A percentile compares a stretch with the other conserved stretches of the same genome.
Conservation (phyloP, 2,329 filamentous ascomycete genomes). For the Elsinoe fawcettii region DNA sequence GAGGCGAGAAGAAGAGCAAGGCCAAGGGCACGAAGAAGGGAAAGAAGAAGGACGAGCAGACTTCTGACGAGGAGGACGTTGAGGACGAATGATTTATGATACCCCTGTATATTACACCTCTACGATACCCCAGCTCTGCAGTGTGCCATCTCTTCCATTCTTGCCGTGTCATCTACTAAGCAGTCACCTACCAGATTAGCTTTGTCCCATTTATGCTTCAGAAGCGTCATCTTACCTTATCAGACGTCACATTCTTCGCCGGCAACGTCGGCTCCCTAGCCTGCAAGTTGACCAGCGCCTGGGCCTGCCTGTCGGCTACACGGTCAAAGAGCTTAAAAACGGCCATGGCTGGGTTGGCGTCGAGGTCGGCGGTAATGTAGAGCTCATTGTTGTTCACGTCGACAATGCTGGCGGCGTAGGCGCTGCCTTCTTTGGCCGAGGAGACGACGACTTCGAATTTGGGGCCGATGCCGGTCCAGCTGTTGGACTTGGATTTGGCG, state of each 20-base stretch:
- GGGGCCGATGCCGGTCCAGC: conserved; percentile 2
- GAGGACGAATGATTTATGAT: conserved; percentile 2
- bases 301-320: neutral
- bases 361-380: neutral
- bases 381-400: conserved; percentile 12
- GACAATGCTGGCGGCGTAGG: conserved; percentile 7
- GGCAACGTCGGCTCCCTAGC: neutral
- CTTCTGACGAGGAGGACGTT: conserved; percentile 14
- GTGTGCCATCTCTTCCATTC: too few relatives aligned
- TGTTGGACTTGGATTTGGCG: neutral
- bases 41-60: conserved; percentile 24
- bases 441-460: conserved; percentile 13
- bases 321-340: conserved; percentile 3
- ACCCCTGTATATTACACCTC: neutral
- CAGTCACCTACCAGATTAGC: neutral
- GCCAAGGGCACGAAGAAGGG: conserved; percentile 25
- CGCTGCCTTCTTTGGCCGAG: conserved; percentile 3
- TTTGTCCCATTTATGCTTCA: neutral
- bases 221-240: neutral
- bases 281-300: neutral
- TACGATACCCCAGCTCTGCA: neutral
- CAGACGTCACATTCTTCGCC: neutral
- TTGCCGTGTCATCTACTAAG: neutral
- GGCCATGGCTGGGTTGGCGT: conserved; percentile 1
- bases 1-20: conserved; percentile 51